A percentile compares a stretch with the other conserved stretches of the same genome.
Conservation (phyloP, 2,329 filamentous ascomycete genomes). For the Botryotinia convoluta region DNA sequence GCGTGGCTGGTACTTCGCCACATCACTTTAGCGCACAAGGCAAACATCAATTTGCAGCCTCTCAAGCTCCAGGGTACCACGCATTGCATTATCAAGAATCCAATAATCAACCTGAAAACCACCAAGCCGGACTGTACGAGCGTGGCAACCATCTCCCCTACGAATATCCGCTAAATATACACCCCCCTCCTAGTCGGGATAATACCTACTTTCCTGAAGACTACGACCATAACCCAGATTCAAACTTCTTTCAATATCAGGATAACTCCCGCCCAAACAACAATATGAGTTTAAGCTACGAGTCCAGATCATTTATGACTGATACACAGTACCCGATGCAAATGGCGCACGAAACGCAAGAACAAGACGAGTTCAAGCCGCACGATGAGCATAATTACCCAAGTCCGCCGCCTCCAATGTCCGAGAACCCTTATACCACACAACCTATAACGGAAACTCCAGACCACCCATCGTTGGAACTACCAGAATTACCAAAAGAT, state of each 20-base stretch:
- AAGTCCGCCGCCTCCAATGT: slow-evolving; percentile 33
- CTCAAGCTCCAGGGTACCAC: not conserved
- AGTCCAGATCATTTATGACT: slow-evolving; percentile 30
- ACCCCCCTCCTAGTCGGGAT: not conserved
- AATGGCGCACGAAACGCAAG: slow-evolving; percentile 34
- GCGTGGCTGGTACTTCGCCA: slow-evolving; percentile 16
- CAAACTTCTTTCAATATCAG: slow-evolving; percentile 11
- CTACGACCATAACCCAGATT: not conserved
- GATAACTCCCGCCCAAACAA: not conserved
- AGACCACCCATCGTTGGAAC: slow-evolving; percentile 29
- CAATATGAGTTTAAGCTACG: slow-evolving; percentile 35
- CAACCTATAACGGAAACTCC: slow-evolving; percentile 29
- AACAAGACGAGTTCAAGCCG: slow-evolving; percentile 33
- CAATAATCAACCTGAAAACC: slow-evolving; percentile 11
- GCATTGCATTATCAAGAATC: slow-evolving; percentile 9
- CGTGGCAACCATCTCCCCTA: slow-evolving; percentile 11
- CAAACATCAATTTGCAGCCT: slow-evolving; percentile 12
- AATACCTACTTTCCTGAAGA: slow-evolving; percentile 8
- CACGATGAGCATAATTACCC: slow-evolving; percentile 36
- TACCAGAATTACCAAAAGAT: slow-evolving; percentile 34
- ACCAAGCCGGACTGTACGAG: slow-evolving; percentile 15
- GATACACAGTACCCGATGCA: slow-evolving; percentile 32
- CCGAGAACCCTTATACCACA: slow-evolving; percentile 35
- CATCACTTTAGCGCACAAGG: slow-evolving; percentile 10
- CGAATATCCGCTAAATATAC: not conserved